Percentiles rank a stretch among this genome's conserved stretches.
phyloP scores from a whole-genome alignment of 495 filamentous ascomycete genomes.

The Aspergillus incahuasiensis region DNA sequence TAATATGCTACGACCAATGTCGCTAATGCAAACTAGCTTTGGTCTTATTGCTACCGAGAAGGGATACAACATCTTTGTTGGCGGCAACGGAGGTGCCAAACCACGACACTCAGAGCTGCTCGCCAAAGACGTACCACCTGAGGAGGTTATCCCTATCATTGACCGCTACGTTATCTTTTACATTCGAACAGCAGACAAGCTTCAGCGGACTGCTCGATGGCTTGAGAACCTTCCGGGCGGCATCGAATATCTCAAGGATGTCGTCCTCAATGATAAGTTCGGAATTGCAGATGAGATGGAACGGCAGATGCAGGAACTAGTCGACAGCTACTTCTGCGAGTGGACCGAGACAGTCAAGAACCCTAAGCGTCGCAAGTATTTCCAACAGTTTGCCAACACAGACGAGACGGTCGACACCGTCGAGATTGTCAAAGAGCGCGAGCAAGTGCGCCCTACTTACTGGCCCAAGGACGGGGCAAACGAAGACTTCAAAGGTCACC shows the following conservation, averaged over 20 bases:
- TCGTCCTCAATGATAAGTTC: conserved; percentile 83
- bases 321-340: conserved; percentile 89
- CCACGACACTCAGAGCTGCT: conserved; percentile 84
- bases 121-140: conserved; percentile 82
- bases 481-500: conserved; percentile 68
- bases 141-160: conserved; percentile 79
- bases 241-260: conserved; percentile 76
- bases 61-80: conserved; percentile 93
- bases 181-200: conserved; percentile 91
- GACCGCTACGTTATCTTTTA: conserved; percentile 96
- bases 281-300: conserved; percentile 86
- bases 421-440: conserved; percentile 70
- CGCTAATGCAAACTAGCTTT: conserved; percentile 52
- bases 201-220: conserved; percentile 92
- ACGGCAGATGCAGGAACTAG: conserved; percentile 82
- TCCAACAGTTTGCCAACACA: conserved; percentile 89
- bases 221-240: conserved; percentile 84
- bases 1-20: background rate
- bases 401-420: conserved; percentile 62
- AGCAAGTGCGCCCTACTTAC: conserved; percentile 71
- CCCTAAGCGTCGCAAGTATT: conserved; percentile 63
- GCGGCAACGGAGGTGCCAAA: conserved; percentile 87
- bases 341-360: conserved; percentile 83
- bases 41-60: conserved; percentile 93
- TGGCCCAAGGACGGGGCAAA: conserved; percentile 70